Evolutionary conservation across 805 yeast genomes (phyloP).

Genomic region (Metschnikowia proteae): DNA sequence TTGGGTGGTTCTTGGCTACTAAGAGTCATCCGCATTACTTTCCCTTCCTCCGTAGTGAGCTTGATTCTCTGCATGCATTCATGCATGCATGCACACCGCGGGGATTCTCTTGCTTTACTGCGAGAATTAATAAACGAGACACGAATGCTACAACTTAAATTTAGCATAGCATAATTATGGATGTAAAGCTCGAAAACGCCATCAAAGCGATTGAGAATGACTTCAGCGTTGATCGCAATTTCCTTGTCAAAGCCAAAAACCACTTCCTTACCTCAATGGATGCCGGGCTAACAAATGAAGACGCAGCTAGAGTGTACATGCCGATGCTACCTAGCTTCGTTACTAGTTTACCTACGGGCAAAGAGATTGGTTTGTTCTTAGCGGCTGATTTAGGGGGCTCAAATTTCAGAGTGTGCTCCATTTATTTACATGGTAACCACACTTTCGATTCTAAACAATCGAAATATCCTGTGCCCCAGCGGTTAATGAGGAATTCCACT

Average conservation of each 20-base stretch:
- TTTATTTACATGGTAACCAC: constrained; percentile 68
- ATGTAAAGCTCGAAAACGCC: constrained; percentile 19
- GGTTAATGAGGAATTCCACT: constrained; percentile 61
- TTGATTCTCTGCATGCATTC: background rate
- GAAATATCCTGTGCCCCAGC: constrained; percentile 76
- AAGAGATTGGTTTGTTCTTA: constrained; percentile 73
- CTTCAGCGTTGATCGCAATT: constrained; percentile 41
- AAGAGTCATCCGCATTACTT: background rate
- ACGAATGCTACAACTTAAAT: background rate
- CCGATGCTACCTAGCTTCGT: constrained; percentile 95
- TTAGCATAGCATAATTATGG: constrained; percentile 10
- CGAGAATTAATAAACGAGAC: background rate
- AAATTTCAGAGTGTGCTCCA: constrained; percentile 91
- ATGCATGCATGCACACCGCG: constrained; percentile 5
- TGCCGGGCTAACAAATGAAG: constrained; percentile 48
- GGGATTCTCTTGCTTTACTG: constrained; percentile 1
- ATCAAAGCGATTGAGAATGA: constrained; percentile 36
- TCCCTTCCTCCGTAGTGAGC: background rate
- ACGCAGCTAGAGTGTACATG: constrained; percentile 40
- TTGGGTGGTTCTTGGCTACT: no score
- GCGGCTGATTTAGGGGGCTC: constrained; percentile 98
- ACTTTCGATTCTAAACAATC: constrained; percentile 74
- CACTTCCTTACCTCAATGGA: constrained; percentile 60
- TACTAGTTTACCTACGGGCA: constrained; percentile 79
- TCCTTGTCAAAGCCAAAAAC: constrained; percentile 46